Evolutionary conservation across 164 flowering plant genomes (phyloP).

Genomic region (Malania oleifera): DNA sequence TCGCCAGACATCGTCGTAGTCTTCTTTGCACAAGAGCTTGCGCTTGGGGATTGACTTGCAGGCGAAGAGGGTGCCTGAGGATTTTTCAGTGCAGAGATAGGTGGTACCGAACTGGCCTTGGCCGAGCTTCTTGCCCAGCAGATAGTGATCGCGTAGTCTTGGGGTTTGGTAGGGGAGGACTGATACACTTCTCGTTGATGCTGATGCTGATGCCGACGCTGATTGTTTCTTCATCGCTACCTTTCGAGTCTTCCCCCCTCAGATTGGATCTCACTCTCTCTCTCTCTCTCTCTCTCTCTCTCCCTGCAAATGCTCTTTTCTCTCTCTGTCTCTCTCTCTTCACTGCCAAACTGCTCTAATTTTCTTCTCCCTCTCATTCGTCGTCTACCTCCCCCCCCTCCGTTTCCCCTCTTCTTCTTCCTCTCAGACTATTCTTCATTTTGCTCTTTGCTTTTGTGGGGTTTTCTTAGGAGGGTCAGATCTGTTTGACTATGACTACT

Average conservation of each 20-base stretch:
- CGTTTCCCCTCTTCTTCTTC: background rate
- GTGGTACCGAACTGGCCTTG: slow-evolving; percentile 98
- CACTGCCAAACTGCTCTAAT: background rate
- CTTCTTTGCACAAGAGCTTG: slow-evolving; percentile 68
- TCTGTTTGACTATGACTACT: too few species aligned
- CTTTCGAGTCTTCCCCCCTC: background rate
- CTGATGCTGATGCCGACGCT: slow-evolving; percentile 9
- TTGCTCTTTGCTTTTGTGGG: too few species aligned
- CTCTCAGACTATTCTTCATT: too few species aligned
- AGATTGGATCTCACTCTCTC: background rate
- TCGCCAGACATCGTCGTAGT: slow-evolving; percentile 83
- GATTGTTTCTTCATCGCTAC: slow-evolving; percentile 22
- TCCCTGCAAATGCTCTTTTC: background rate
- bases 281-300: background rate
- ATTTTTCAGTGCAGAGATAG: slow-evolving; percentile 54
- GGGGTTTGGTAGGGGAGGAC: slow-evolving; percentile 72
- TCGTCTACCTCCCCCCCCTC: background rate
- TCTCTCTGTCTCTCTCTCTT: background rate
- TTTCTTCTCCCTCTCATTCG: too few species aligned
- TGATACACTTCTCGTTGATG: slow-evolving; percentile 20
- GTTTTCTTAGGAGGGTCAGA: too few species aligned
- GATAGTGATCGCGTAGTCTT: slow-evolving; percentile 55
- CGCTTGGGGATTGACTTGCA: slow-evolving; percentile 91
- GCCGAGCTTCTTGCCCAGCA: slow-evolving; percentile 72
- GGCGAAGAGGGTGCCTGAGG: slow-evolving; percentile 48